Conservation (phyloP, 2,329 filamentous ascomycete species). For the Basipetospora sp. region DNA sequence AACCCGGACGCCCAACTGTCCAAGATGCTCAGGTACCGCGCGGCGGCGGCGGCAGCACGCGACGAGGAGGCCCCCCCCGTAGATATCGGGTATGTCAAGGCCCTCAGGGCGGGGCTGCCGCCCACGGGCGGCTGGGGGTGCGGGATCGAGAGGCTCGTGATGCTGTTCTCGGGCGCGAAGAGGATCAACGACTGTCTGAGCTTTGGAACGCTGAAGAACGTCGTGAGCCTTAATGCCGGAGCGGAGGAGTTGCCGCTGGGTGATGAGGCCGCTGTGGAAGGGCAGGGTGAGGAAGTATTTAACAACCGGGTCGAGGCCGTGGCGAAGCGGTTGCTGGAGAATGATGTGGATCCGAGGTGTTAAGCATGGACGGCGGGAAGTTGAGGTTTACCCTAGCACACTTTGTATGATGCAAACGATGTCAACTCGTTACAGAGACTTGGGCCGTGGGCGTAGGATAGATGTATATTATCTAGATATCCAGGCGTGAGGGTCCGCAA, state of each 20-base stretch:
- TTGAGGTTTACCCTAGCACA: too few relatives aligned
- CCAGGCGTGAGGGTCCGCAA: too few relatives aligned
- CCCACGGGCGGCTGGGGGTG: slow-evolving; percentile 95
- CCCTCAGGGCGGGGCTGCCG: slow-evolving; percentile 78
- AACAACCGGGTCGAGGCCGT: slow-evolving; percentile 3
- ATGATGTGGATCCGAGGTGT: not conserved
- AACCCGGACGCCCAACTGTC: slow-evolving; percentile 70
- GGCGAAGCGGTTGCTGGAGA: not conserved
- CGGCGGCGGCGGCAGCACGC: slow-evolving; percentile 12
- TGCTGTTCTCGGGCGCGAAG: slow-evolving; percentile 69
- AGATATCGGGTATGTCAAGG: slow-evolving; percentile 73
- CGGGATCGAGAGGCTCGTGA: slow-evolving; percentile 77
- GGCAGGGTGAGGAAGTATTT: not conserved
- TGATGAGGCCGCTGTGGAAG: not conserved
- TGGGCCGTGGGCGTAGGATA: too few relatives aligned
- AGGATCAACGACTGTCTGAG: slow-evolving; percentile 75
- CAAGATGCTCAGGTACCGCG: slow-evolving; percentile 54
- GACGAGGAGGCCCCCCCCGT: slow-evolving; percentile 31
- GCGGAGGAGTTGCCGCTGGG: not conserved
- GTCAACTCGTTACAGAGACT: too few relatives aligned
- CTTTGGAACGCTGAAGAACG: slow-evolving; percentile 71
- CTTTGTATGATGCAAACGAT: too few relatives aligned
- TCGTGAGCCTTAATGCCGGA: slow-evolving; percentile 27
- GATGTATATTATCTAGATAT: too few relatives aligned
- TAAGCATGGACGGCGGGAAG: too few relatives aligned